Evolutionary conservation across 768 basidiomycete genomes (phyloP).

Genomic region (Phanerodontia chrysosporium): DNA sequence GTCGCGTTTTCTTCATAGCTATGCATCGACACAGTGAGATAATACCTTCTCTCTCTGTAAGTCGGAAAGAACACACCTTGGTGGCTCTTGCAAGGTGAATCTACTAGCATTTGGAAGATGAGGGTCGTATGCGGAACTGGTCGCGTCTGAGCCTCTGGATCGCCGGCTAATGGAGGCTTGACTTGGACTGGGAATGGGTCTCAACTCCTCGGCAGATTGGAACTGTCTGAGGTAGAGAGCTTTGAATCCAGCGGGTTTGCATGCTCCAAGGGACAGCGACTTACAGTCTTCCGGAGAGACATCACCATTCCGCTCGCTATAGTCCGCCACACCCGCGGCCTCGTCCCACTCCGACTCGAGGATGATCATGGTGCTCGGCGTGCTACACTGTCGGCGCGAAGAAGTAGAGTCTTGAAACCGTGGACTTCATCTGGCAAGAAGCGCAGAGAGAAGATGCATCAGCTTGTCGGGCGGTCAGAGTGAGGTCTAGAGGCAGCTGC

Average conservation of each 20-base stretch:
- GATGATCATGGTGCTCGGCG: slow-evolving; percentile 12
- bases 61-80: background rate
- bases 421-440: background rate
- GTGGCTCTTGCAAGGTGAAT: background rate
- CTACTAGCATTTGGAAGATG: background rate
- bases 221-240: background rate
- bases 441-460: background rate
- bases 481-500: slow-evolving; percentile 1
- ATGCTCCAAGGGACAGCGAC: background rate
- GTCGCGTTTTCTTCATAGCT: slow-evolving; percentile 6
- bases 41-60: background rate
- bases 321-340: slow-evolving; percentile 9
- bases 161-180: background rate
- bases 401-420: background rate
- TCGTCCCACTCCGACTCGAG: slow-evolving; percentile 16
- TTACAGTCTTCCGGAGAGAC: background rate
- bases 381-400: background rate
- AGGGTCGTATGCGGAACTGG: background rate
- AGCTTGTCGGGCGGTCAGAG: background rate
- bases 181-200: background rate
- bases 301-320: background rate
- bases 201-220: background rate
- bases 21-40: too few relatives aligned
- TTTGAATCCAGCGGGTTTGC: background rate
- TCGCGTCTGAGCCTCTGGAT: background rate